phyloP scores from a whole-genome alignment of 495 filamentous ascomycete species.

The Neurospora intermedia region DNA sequence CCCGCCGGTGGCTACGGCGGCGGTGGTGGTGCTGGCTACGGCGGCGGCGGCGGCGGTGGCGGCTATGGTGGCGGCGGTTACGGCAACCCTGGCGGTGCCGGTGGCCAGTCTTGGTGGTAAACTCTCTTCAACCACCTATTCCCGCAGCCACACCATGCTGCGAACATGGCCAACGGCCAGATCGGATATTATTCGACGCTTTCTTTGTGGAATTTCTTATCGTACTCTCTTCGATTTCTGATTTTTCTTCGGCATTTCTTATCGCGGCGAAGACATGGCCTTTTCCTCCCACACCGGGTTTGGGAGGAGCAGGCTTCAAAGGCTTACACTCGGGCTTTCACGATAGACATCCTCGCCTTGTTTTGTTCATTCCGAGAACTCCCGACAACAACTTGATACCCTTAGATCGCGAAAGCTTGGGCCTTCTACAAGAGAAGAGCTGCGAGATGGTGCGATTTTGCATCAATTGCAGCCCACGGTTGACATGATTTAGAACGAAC shows the following conservation, averaged over 20 bases:
- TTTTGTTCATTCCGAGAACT: slow-evolving; percentile 17
- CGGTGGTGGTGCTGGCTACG: slow-evolving; percentile 47
- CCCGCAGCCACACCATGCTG: slow-evolving; percentile 1
- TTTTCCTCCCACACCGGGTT: slow-evolving; percentile 9
- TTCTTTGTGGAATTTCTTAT: slow-evolving; percentile 7
- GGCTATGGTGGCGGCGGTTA: slow-evolving; percentile 23
- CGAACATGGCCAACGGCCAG: not conserved
- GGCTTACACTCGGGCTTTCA: slow-evolving; percentile 18
- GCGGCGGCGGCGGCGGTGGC: slow-evolving; percentile 29
- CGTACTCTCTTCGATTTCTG: not conserved
- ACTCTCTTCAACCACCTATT: slow-evolving; percentile 11
- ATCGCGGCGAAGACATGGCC: slow-evolving; percentile 25
- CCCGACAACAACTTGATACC: slow-evolving; percentile 31
- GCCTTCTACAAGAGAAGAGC: slow-evolving; percentile 16
- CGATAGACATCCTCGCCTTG: slow-evolving; percentile 19
- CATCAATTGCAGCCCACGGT: slow-evolving; percentile 18
- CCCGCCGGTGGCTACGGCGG: slow-evolving; percentile 60
- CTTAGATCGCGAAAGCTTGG: slow-evolving; percentile 26
- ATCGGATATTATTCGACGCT: not conserved
- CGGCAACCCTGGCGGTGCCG: slow-evolving; percentile 76
- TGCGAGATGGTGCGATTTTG: slow-evolving; percentile 16
- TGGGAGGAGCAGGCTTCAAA: slow-evolving; percentile 15
- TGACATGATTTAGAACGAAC: slow-evolving; percentile 21
- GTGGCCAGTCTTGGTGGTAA: slow-evolving; percentile 93
- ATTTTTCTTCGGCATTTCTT: slow-evolving; percentile 10